Evolutionary conservation across 1,284 basidiomycete genomes (phyloP).

Genomic region (Ceratobasidium sp.): DNA sequence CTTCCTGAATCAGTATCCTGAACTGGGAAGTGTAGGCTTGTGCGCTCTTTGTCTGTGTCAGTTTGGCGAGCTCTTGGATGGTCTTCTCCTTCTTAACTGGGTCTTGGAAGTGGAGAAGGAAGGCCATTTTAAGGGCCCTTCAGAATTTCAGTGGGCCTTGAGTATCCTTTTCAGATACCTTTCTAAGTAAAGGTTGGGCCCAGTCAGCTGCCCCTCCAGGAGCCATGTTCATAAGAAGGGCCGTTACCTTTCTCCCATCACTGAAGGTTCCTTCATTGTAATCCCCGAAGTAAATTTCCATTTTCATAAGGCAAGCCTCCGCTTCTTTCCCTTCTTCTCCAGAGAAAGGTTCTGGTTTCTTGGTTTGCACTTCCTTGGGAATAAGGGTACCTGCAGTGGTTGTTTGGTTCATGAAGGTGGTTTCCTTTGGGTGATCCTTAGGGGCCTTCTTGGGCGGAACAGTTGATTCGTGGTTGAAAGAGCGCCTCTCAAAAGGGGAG

Average conservation of each 20-base stretch:
- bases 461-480: too few relatives aligned
- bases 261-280: conserved; percentile 18
- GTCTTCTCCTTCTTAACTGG: conserved; percentile 3
- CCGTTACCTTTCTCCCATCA: neutral
- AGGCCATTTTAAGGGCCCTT: neutral
- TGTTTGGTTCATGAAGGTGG: neutral
- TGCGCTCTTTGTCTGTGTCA: neutral
- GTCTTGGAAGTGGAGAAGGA: neutral
- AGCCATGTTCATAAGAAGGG: neutral
- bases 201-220: neutral
- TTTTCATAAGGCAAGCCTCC: neutral
- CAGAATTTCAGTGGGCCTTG: neutral
- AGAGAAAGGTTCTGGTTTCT: conserved; percentile 4
- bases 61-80: neutral
- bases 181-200: neutral
- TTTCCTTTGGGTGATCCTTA: neutral
- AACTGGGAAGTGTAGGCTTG: neutral
- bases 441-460: too few relatives aligned
- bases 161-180: neutral
- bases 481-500: neutral
- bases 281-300: too few relatives aligned
- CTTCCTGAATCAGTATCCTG: neutral
- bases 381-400: neutral
- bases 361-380: conserved; percentile 4
- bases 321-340: conserved; percentile 11